Evolutionary conservation across 2,329 filamentous ascomycete species (phyloP), one percentile per base, ranked within the genome.

Genomic region (Epichloe uncinata): DNA sequence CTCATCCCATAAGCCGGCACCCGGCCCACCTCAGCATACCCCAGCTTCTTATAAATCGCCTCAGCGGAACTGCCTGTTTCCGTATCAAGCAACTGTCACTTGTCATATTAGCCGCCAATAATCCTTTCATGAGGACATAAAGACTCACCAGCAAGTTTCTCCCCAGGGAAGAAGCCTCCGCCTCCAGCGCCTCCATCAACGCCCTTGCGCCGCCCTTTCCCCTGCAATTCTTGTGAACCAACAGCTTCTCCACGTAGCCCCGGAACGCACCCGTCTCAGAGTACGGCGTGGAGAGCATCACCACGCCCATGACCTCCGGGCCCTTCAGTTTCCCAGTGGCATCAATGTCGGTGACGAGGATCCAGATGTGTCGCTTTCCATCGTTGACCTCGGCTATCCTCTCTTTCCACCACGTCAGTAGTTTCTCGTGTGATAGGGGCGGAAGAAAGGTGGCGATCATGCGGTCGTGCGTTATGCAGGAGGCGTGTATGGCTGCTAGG

Each of bases 401-500:
- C 20, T 70, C 67, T 57, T 73, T 72, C 79, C 79, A 83, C 70
- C 73, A 82, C 8, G 66, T 56, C 33, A 77, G 65, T 38, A 83
- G 73, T 58, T 77, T 77, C 37, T 73, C 67, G 58, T 77, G 69
- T 45, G 72, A 71, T 35, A 82, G 65, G 0, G 79, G 79, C n/a
- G 77, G 76, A 13, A 79, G 66, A 59, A 82, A 83, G 4, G 72
- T 76, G 26, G 75, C 75, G 36, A 78, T 70, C 54, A 73, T 75
- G 58, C 72, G 68, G 63, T 79, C 78, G 52, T 72, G 66, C 4
- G 73, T 74, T 59, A 84, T 79, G 63, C 78, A 81, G 13, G 72
- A 70, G 52, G 71, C 73, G 55, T 82, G 79, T 22, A 83, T 69
- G 44, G 72, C 70, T 36, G 77, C 78, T 16, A 83, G 69, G 57